phyloP scores from a whole-genome alignment of 2,329 filamentous ascomycete species.

The Xylariaceae sp. region DNA sequence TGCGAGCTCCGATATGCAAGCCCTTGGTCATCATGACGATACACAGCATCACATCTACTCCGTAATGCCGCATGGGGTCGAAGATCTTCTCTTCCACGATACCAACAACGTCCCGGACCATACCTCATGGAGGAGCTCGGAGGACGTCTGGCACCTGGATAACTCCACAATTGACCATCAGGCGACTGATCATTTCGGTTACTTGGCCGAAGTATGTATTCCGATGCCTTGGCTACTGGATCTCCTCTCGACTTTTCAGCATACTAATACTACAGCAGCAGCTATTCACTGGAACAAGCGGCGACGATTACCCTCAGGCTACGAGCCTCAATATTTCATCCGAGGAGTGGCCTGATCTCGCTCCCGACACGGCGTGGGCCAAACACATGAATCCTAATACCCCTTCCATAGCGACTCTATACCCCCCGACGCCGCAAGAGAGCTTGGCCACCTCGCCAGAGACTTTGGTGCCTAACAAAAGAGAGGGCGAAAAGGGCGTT shows the following conservation, averaged over 20 bases:
- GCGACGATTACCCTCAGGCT: not conserved
- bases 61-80: not conserved
- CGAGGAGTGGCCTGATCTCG: slow-evolving; percentile 2
- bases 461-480: not conserved
- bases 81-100: not conserved
- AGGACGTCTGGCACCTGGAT: not conserved
- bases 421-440: not conserved
- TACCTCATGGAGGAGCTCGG: not conserved
- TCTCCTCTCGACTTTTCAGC: not conserved
- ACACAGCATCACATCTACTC: not conserved
- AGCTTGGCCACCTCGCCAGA: not conserved
- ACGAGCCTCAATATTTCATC: not conserved
- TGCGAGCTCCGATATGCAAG: slow-evolving; percentile 8
- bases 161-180: not conserved
- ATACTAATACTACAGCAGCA: slow-evolving; percentile 1
- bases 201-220: slow-evolving; percentile 2
- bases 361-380: not conserved
- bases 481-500: not conserved
- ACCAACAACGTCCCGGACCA: not conserved
- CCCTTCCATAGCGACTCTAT: not conserved
- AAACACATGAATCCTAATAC: not conserved
- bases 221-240: not conserved
- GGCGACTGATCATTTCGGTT: not conserved
- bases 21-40: not conserved
- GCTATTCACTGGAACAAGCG: not conserved